These are phyloP conservation scores for Baeospora myosura DNA, from an alignment of 1,284 basidiomycete species.

Conservation along the genomic window DNA sequence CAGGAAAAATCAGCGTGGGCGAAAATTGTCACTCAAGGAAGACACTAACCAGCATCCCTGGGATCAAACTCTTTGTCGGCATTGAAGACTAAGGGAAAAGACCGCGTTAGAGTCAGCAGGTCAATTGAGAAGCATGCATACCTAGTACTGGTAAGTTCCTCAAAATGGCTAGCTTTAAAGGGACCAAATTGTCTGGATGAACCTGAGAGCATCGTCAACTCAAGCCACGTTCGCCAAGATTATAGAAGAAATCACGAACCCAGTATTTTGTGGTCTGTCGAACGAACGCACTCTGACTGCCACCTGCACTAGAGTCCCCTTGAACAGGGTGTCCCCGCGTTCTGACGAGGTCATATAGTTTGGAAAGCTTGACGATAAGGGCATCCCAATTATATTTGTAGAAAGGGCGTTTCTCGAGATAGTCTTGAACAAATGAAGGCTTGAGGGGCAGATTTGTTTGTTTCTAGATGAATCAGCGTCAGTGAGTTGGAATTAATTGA, in stretches of 20 bases:
- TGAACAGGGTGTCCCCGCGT: conserved; percentile 92
- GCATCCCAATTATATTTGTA: conserved; percentile 93
- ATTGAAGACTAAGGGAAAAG: conserved; percentile 72
- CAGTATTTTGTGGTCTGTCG: conserved; percentile 98
- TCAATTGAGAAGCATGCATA: conserved; percentile 24
- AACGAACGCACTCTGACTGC: conserved; percentile 93
- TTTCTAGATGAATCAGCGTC: conserved; percentile 48
- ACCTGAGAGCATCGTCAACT: conserved; percentile 45
- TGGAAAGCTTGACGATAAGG: conserved; percentile 94
- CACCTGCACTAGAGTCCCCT: conserved; percentile 91
- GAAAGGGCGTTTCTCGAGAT: conserved; percentile 92
- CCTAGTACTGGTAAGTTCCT: conserved; percentile 90
- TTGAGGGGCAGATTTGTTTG: conserved; percentile 64
- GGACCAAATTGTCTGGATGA: conserved; percentile 90
- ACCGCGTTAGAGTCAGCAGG: not conserved
- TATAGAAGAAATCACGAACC: conserved; percentile 42
- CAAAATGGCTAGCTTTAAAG: conserved; percentile 92
- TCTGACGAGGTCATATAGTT: conserved; percentile 91
- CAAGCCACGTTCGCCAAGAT: too few relatives aligned
- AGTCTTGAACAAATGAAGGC: conserved; percentile 77
- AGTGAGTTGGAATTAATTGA: not conserved
- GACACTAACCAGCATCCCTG: conserved; percentile 71
- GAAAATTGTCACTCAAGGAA: not conserved
- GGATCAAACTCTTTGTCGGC: conserved; percentile 89
- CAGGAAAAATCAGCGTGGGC: not conserved